Evolutionary conservation across 805 yeast species (phyloP).

Genomic region (Candida alai): DNA sequence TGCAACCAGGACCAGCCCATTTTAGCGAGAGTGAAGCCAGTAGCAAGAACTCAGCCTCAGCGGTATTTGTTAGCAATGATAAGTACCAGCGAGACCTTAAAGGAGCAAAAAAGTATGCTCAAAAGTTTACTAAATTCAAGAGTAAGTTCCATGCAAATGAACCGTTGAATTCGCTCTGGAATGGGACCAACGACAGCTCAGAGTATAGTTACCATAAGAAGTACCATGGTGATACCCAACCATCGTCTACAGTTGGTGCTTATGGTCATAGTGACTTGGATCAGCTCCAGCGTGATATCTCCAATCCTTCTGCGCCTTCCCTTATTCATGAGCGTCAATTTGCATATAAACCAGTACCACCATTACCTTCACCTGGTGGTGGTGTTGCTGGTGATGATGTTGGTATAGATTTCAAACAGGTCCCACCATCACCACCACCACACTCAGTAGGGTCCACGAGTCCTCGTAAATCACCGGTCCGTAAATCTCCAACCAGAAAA

Average conservation of each 20-base stretch:
- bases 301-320: too few species aligned
- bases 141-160: slow-evolving; percentile 32
- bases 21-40: slow-evolving; percentile 1
- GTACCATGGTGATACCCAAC: slow-evolving; percentile 6
- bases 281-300: slow-evolving; percentile 3
- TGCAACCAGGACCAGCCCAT: slow-evolving; percentile 8
- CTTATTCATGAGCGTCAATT: too few species aligned
- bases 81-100: slow-evolving; percentile 12
- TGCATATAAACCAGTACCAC: slow-evolving; percentile 1
- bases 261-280: slow-evolving; percentile 10
- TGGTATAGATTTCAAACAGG: slow-evolving; percentile 4
- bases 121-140: slow-evolving; percentile 29
- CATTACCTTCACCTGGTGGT: slow-evolving; percentile 1
- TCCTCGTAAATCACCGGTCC: slow-evolving; percentile 2
- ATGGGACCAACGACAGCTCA: slow-evolving; percentile 4
- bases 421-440: slow-evolving; percentile 25
- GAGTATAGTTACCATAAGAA: neutral
- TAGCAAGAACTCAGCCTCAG: slow-evolving; percentile 7
- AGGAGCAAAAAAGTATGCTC: slow-evolving; percentile 19
- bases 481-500: slow-evolving; percentile 16
- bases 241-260: slow-evolving; percentile 19
- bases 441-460: slow-evolving; percentile 12
- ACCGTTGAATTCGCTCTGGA: slow-evolving; percentile 27
- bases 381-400: slow-evolving; percentile 7
- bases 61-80: slow-evolving; percentile 12